phyloP scores from a whole-genome alignment of 176 grass and related monocot genomes.

The Ampelocalamus luodianensis region DNA sequence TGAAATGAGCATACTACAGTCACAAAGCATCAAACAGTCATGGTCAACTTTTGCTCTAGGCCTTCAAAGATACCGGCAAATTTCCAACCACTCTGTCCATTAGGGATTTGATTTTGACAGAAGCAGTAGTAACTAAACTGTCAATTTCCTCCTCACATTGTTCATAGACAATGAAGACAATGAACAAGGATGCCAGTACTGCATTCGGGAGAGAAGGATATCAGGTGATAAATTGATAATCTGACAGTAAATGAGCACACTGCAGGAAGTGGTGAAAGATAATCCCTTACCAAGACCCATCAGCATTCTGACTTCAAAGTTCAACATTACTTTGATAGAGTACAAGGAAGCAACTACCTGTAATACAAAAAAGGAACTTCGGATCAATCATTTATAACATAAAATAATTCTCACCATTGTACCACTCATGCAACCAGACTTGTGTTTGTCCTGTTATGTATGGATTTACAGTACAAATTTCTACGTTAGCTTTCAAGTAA shows the following conservation, averaged over 20 bases:
- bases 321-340: slow-evolving; percentile 68
- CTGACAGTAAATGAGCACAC: slow-evolving; percentile 12
- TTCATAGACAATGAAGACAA: slow-evolving; percentile 94
- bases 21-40: slow-evolving; percentile 29
- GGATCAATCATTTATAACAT: slow-evolving; percentile 40
- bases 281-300: slow-evolving; percentile 68
- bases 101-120: slow-evolving; percentile 51
- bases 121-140: slow-evolving; percentile 48
- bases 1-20: slow-evolving; percentile 16
- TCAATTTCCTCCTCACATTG: slow-evolving; percentile 89
- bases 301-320: slow-evolving; percentile 63
- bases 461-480: slow-evolving; percentile 5
- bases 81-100: slow-evolving; percentile 41
- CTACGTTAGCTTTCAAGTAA: not conserved
- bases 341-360: slow-evolving; percentile 67
- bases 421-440: not conserved
- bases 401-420: slow-evolving; percentile 9
- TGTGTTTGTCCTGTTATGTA: not conserved
- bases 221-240: slow-evolving; percentile 28
- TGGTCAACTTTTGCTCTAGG: slow-evolving; percentile 34
- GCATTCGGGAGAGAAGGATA: slow-evolving; percentile 25
- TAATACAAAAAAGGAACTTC: slow-evolving; percentile 45
- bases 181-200: slow-evolving; percentile 71
- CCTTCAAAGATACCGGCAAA: slow-evolving; percentile 48
- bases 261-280: slow-evolving; percentile 23